Percentiles rank a stretch among this genome's conserved stretches.
Conservation (phyloP, 148 eudicot species). For the Mesembryanthemum crystallinum region DNA sequence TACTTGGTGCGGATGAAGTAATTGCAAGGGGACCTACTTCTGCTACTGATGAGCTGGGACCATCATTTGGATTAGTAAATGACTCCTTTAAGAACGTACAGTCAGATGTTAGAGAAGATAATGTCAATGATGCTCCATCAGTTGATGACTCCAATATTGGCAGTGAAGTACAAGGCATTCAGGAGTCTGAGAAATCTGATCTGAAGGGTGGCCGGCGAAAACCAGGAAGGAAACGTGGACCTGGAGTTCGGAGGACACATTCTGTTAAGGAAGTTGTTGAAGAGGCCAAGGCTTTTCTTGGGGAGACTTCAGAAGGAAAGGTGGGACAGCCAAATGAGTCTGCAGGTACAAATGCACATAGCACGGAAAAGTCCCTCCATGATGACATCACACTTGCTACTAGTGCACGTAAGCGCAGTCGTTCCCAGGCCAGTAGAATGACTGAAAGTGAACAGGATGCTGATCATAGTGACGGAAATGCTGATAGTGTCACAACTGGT, state of each 20-base stretch:
- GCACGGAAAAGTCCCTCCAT: slow-evolving; percentile 27
- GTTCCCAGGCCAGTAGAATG: slow-evolving; percentile 43
- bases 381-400: slow-evolving; percentile 5
- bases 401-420: slow-evolving; percentile 52
- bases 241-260: slow-evolving; percentile 42
- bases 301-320: slow-evolving; percentile 27
- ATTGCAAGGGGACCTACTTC: slow-evolving; percentile 23
- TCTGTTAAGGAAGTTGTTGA: slow-evolving; percentile 64
- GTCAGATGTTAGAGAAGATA: slow-evolving; percentile 18
- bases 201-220: slow-evolving; percentile 35
- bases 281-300: slow-evolving; percentile 52
- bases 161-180: slow-evolving; percentile 33
- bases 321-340: slow-evolving; percentile 31
- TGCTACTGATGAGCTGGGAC: too few species aligned
- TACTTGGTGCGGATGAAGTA: slow-evolving; percentile 14
- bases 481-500: slow-evolving; percentile 64
- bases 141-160: slow-evolving; percentile 39
- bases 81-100: too few species aligned
- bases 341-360: slow-evolving; percentile 30
- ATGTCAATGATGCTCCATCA: slow-evolving; percentile 17
- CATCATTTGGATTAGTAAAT: too few species aligned
- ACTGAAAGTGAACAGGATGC: slow-evolving; percentile 53
- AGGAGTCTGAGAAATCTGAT: slow-evolving; percentile 60
- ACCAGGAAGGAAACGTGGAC: slow-evolving; percentile 35
- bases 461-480: slow-evolving; percentile 58